Evolutionary conservation across 768 basidiomycete species (phyloP).

Genomic region (Coprinopsis sp.): DNA sequence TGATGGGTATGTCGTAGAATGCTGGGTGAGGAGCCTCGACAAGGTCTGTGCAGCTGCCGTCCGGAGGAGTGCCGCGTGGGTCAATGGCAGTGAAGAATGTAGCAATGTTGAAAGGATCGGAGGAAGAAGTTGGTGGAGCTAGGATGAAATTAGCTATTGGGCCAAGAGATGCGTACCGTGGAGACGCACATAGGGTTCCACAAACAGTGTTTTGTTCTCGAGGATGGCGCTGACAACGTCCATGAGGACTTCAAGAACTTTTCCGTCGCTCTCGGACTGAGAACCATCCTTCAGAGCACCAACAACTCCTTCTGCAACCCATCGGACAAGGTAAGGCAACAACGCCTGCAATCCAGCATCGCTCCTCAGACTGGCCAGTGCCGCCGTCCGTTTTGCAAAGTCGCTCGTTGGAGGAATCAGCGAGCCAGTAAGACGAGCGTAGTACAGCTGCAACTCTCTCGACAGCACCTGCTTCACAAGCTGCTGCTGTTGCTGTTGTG

Average conservation of each 20-base stretch:
- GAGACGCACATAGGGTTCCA: constrained; percentile 90
- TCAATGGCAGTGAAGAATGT: constrained; percentile 75
- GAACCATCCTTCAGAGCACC: constrained; percentile 51
- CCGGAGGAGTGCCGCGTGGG: constrained; percentile 69
- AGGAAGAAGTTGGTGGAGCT: constrained; percentile 96
- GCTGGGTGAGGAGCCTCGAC: constrained; percentile 72
- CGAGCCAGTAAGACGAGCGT: constrained; percentile 82
- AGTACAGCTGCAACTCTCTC: constrained; percentile 91
- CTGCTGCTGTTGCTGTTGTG: constrained; percentile 56
- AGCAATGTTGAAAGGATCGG: constrained; percentile 89
- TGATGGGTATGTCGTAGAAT: constrained; percentile 85
- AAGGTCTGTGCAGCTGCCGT: constrained; percentile 81
- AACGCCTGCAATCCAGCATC: constrained; percentile 92
- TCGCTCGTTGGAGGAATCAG: constrained; percentile 71
- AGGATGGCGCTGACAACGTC: constrained; percentile 83
- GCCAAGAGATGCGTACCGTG: background rate
- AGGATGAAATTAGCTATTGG: constrained; percentile 3
- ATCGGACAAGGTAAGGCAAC: constrained; percentile 89
- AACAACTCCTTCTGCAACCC: constrained; percentile 89
- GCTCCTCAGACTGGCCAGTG: constrained; percentile 80
- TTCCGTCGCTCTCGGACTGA: constrained; percentile 62
- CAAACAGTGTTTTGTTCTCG: constrained; percentile 83
- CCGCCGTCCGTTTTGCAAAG: constrained; percentile 74
- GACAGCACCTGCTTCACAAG: constrained; percentile 92
- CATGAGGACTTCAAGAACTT: constrained; percentile 72